phyloP scores from a whole-genome alignment of 2,329 filamentous ascomycete species.

The Ophiostoma ulmi region DNA sequence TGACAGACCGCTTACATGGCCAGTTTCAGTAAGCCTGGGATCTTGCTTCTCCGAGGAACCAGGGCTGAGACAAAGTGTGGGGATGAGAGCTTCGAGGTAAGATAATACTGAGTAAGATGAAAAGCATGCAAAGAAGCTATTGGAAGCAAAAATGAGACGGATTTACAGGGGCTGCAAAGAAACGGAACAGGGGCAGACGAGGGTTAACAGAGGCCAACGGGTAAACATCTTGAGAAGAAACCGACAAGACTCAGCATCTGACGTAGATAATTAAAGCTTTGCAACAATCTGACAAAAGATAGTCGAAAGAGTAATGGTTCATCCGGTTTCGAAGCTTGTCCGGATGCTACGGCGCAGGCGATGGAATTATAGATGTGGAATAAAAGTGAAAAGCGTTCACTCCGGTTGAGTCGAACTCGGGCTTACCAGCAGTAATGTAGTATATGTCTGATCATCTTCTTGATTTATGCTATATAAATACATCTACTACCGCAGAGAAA shows the following conservation, averaged over 20 bases:
- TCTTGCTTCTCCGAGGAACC: conserved; percentile 19
- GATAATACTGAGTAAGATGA: not conserved
- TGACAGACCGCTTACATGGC: conserved; percentile 11
- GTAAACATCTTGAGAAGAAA: not conserved
- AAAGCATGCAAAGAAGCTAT: not conserved
- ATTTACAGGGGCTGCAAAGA: not conserved
- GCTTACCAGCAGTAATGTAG: not conserved
- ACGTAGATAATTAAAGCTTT: not conserved
- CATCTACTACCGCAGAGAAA: not conserved
- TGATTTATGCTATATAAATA: too few relatives aligned
- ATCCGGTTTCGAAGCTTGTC: not conserved
- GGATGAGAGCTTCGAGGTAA: not conserved
- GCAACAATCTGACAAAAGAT: not conserved
- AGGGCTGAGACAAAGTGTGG: conserved; percentile 11
- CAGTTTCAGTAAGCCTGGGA: not conserved
- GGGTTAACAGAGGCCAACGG: not conserved
- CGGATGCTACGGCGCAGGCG: conserved; percentile 1
- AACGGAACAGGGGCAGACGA: too few relatives aligned
- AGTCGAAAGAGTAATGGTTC: not conserved
- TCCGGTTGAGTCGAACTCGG: not conserved
- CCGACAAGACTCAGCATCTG: too few relatives aligned
- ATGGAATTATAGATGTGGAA: not conserved
- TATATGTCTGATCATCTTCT: too few relatives aligned
- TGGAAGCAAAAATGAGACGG: not conserved
- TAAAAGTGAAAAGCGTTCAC: not conserved